Conservation (phyloP, 2,329 filamentous ascomycete genomes). For the Penicillium sp. region DNA sequence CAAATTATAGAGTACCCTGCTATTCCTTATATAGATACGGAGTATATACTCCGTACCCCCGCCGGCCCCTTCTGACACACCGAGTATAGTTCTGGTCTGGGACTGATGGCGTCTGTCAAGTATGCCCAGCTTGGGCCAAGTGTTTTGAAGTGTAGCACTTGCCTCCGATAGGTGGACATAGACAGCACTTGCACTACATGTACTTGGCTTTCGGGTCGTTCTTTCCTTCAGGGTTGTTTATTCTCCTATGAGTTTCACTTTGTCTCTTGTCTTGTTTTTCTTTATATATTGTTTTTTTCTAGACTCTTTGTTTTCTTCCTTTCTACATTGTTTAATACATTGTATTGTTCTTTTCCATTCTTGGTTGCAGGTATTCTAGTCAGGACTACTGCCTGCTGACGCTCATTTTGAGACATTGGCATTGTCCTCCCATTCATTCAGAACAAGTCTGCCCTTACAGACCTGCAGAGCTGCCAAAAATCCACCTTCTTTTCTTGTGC, state of each 20-base stretch:
- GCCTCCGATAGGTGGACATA: slow-evolving; percentile 15
- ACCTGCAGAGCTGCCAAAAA: not conserved
- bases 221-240: not conserved
- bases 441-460: not conserved
- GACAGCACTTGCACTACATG: slow-evolving; percentile 6
- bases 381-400: slow-evolving; percentile 17
- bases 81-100: not conserved
- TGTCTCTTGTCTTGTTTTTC: not conserved
- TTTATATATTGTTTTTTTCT: not conserved
- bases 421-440: slow-evolving; percentile 5
- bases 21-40: not conserved
- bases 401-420: slow-evolving; percentile 7
- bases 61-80: slow-evolving; percentile 11
- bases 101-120: slow-evolving; percentile 4
- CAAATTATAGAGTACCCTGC: slow-evolving; percentile 13
- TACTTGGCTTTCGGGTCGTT: not conserved
- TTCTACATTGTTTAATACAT: not conserved
- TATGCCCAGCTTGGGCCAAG: slow-evolving; percentile 15
- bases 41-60: not conserved
- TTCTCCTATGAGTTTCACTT: slow-evolving; percentile 4
- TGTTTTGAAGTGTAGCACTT: not conserved
- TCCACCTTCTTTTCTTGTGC: not conserved
- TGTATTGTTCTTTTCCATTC: not conserved
- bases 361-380: slow-evolving; percentile 13
- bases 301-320: not conserved